Evolutionary conservation across 176 grass and related monocot genomes (phyloP), one percentile per base, ranked within the genome.

Genomic region (Cocos nucifera): DNA sequence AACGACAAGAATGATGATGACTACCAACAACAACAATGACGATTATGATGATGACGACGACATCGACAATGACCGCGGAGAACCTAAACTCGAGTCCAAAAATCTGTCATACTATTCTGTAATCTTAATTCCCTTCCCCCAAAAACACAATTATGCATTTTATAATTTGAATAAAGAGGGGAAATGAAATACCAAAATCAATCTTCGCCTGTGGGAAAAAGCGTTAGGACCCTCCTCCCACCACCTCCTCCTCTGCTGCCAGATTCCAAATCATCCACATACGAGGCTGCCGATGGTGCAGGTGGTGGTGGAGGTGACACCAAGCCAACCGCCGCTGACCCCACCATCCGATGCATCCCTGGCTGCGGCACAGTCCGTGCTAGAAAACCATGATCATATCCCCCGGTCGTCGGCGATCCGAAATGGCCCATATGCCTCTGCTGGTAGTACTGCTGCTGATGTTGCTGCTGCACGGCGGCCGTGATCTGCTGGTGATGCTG

Each of bases 161-260:
- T 35, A 35, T 9, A 35, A 35, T 12, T 44, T 44, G 35, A 44
- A 35, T 8, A 39, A 50, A 18, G 2, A 23, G 5, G 14, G 12
- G 29, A 49, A 51, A 22, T 16, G 35, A 24, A 22, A 65, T 65
- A 65, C 48, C 48, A 19, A 50, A 24, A 49, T 50, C 77, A 84
- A 63, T 95, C 85, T 24, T 84, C 82, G 21, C 84, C 75, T 26
- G 85, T 89, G 17, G 89, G 89, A 70, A 95, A 95, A 29, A 95
- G 82, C 15, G 85, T 95, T 0, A 95, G 79, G 72, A 85, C 89
- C 69, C 82, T 86, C 57, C 89, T 68, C 0, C 77, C 74, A 27
- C 62, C 15, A 10, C 75, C 78, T 17, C 49, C 75, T 19, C 79
- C 85, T 19, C 80, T 80, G 51, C 79, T 73, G 58, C 78, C 85